phyloP scores from a whole-genome alignment of 148 eudicot species.

The Cornus kousa region DNA sequence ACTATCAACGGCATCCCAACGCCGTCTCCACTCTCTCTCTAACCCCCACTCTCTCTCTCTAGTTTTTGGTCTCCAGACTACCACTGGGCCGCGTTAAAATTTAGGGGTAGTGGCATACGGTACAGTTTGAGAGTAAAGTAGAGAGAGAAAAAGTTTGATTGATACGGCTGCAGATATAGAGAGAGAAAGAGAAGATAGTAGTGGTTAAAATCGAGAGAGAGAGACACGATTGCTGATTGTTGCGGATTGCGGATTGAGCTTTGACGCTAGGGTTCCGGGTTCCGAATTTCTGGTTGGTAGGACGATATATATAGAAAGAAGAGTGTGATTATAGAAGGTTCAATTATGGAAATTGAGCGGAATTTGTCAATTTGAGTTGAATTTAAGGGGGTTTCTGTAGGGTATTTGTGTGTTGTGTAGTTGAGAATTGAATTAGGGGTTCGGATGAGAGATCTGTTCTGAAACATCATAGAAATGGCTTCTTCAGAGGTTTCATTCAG shows the following conservation, averaged over 20 bases:
- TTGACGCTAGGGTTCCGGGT: no score
- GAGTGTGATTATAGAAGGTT: background rate
- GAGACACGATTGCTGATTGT: background rate
- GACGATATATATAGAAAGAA: background rate
- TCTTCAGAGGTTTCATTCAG: conserved; percentile 44
- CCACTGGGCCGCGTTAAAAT: no score
- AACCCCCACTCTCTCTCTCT: no score
- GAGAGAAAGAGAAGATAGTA: background rate
- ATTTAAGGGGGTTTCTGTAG: background rate
- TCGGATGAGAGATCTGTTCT: conserved; percentile 61
- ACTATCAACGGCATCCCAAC: no score
- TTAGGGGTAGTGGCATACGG: no score
- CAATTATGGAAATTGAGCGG: background rate
- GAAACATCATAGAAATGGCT: conserved; percentile 32
- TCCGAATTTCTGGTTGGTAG: background rate
- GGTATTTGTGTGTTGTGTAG: background rate
- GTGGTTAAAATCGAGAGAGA: background rate
- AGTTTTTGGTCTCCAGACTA: no score
- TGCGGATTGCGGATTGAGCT: background rate
- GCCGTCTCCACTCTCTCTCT: no score
- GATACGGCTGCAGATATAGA: background rate
- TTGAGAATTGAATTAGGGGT: background rate
- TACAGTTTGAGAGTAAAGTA: background rate
- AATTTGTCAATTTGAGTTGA: background rate
- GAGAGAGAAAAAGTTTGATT: background rate